phyloP scores from a whole-genome alignment of 2,329 filamentous ascomycete genomes.

The Cryphonectria parasitica region DNA sequence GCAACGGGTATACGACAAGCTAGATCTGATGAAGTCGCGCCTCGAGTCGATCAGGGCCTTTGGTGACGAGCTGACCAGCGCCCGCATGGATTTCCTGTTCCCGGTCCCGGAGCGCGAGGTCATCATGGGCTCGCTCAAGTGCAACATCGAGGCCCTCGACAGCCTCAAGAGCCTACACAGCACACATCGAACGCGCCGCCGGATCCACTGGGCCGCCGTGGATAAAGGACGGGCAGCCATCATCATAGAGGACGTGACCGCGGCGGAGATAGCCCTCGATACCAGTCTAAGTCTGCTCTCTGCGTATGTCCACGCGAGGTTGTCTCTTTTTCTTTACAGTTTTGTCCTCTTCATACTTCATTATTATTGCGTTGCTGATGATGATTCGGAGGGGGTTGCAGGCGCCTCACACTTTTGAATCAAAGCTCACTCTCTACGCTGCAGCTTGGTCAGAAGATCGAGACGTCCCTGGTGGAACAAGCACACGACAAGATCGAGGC shows the following conservation, averaged over 20 bases:
- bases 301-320: neutral
- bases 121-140: constrained; percentile 1
- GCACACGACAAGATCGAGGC: neutral
- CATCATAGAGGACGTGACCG: neutral
- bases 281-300: neutral
- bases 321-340: neutral
- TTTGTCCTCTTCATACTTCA: neutral
- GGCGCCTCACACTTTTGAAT: neutral
- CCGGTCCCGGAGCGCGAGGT: neutral
- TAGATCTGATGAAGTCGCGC: neutral
- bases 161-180: neutral
- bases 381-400: neutral
- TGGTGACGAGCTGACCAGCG: neutral
- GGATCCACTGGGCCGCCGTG: neutral
- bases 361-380: neutral
- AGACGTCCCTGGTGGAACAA: neutral
- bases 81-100: neutral
- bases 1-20: neutral
- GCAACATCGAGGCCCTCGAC: neutral
- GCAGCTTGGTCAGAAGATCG: neutral
- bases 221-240: neutral
- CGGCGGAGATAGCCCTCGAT: neutral
- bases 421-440: neutral
- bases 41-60: constrained; percentile 1
- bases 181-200: neutral